Evolutionary conservation across 495 filamentous ascomycete genomes (phyloP), one percentile per base, ranked within the genome.

Genomic region (Tuber aestivum): DNA sequence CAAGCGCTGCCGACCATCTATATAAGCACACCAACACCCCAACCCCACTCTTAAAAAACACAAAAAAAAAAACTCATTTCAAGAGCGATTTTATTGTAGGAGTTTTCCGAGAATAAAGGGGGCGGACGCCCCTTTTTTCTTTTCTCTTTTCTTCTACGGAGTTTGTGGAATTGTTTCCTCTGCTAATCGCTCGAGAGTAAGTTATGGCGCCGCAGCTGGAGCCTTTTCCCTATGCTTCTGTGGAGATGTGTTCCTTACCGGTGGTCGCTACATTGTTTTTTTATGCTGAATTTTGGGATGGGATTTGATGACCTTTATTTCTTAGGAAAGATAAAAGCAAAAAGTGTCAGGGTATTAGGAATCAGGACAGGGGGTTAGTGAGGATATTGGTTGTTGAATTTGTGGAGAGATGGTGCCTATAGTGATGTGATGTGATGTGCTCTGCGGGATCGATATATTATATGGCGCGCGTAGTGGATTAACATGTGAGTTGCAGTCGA

Each of bases 141-240:
- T 45, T 45, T 45, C 16, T 20, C 16, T 45, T n/a, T 50, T 12
- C n/a, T 3, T n/a, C n/a, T n/a, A n/a, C n/a, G n/a, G n/a, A n/a
- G n/a, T n/a, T n/a, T 7, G 8, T 35, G 56, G 32, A 65, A 65
- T 65, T 35, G 56, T 35, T 16, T 65, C 56, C 56, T 35, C 56
- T 65, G 56, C 56, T 65, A 65, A 35, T 65, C 27, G 56, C 56
- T 65, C 56, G 56, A 65, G 56, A 65, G 32, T 35, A 65, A 65
- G 2, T 61, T 16, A 50, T 61, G n/a, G 56, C 56, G 14, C 56
- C 18, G 27, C 56, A 65, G 56, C 56, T 65, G 56, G 56, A 65
- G 56, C 56, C 6, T 65, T 65, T 7, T 18, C 56, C 10, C 32
- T 18, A 3, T 61, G 56, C 56, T 32, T 61, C 56, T 32, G 56